A percentile compares a stretch with the other conserved stretches of the same genome.
These are phyloP conservation scores for Elsinoe necatrix DNA, from an alignment of 2,329 filamentous ascomycete genomes.

Conservation along the genomic window DNA sequence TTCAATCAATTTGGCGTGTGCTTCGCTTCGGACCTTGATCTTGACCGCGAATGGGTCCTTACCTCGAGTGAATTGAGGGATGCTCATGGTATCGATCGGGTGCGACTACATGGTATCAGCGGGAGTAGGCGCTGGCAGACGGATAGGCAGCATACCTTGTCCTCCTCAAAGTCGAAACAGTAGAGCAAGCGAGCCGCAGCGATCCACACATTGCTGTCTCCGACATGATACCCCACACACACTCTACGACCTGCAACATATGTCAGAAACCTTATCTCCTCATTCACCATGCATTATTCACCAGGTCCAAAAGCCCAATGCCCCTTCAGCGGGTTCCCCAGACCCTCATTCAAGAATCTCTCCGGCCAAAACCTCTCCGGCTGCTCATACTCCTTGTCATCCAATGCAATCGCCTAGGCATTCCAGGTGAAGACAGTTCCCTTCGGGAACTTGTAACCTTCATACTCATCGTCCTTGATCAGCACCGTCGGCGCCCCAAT, in stretches of 20 bases:
- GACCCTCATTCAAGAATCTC: slow-evolving; percentile 20
- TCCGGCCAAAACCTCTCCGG: slow-evolving; percentile 23
- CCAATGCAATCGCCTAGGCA: slow-evolving; percentile 21
- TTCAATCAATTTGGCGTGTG: slow-evolving; percentile 12
- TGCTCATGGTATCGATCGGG: slow-evolving; percentile 10
- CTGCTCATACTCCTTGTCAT: slow-evolving; percentile 19
- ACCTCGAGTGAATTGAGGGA: slow-evolving; percentile 6
- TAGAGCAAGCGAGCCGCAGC: slow-evolving; percentile 8
- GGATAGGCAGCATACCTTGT: neutral
- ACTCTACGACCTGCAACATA: neutral
- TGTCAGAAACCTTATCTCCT: neutral
- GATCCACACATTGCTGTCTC: slow-evolving; percentile 15
- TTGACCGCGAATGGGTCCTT: slow-evolving; percentile 6
- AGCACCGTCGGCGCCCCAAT: slow-evolving; percentile 35
- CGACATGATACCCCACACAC: slow-evolving; percentile 9
- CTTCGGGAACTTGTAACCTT: slow-evolving; percentile 26
- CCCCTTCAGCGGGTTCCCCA: slow-evolving; percentile 13
- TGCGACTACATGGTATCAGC: neutral
- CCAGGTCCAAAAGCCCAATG: slow-evolving; percentile 14
- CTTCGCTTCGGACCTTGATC: neutral
- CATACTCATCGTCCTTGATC: slow-evolving; percentile 33
- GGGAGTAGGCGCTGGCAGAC: neutral
- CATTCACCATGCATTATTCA: neutral
- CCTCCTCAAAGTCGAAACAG: slow-evolving; percentile 14
- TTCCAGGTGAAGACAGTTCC: slow-evolving; percentile 15